These are phyloP conservation scores for Penicillium oxalicum DNA, from an alignment of 2,329 filamentous ascomycete species.

Conservation along the genomic window DNA sequence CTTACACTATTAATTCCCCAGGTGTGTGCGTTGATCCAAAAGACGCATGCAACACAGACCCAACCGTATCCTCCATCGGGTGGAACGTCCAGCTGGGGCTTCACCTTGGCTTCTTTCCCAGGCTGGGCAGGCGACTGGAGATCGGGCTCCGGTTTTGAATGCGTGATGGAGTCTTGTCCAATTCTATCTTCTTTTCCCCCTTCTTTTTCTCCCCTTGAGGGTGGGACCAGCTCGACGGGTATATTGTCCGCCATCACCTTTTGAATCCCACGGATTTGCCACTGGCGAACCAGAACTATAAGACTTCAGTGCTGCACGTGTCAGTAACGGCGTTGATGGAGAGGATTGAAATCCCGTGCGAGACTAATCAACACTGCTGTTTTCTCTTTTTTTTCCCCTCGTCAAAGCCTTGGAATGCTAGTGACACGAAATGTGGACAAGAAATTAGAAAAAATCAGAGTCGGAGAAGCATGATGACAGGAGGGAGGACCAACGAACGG, in stretches of 20 bases:
- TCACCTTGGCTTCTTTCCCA: conserved; percentile 23
- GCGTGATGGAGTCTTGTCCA: conserved; percentile 8
- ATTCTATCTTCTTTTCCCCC: too few species aligned
- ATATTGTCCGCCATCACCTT: conserved; percentile 33
- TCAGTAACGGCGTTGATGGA: too few species aligned
- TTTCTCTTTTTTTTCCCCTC: too few species aligned
- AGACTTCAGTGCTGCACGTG: neutral
- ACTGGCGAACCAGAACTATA: neutral
- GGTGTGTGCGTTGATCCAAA: conserved; percentile 62
- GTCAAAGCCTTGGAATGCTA: too few species aligned
- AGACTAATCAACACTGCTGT: too few species aligned
- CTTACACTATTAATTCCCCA: conserved; percentile 66
- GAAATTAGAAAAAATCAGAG: too few species aligned
- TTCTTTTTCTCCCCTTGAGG: conserved; percentile 9
- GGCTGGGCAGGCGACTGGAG: conserved; percentile 5
- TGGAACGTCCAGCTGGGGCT: conserved; percentile 30
- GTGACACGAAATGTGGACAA: too few species aligned
- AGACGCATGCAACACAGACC: conserved; percentile 52
- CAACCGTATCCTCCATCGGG: conserved; percentile 58
- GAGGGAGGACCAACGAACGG: too few species aligned
- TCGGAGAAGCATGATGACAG: too few species aligned
- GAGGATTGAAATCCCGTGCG: too few species aligned
- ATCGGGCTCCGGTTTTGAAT: conserved; percentile 6
- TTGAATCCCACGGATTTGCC: neutral
- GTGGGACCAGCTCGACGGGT: conserved; percentile 27